Base-by-base conservation (phyloP, 106 monocot species). In the Iris macrosiphon region DNA sequence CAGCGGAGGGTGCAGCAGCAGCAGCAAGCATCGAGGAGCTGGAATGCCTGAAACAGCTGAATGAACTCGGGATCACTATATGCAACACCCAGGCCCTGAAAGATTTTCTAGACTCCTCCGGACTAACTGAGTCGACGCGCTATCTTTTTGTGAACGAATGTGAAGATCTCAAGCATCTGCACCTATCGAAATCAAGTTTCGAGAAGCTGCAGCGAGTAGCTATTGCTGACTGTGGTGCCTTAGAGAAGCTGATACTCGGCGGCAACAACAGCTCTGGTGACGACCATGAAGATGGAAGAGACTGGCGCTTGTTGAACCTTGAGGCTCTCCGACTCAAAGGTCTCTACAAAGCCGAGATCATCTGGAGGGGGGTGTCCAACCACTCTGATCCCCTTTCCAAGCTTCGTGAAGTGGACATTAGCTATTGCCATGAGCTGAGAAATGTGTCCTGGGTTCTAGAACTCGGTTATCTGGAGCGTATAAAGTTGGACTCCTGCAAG, bases 381-480 rank as follows among this genome's bases (percentile, higher is more conserved):
- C 15, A 26, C 17, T 50, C 52, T 22, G 22, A 42, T 16, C 30
- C 47, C 29, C 48, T 61, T 18, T 37, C 26, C 14, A 7, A 11
- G 7, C 4, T 70, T 3, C 50, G 70, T 15, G 40, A 70, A 24
- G 15, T 70, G 27, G 31, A 33, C 32, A 70, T 70, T 26, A 30
- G 45, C 34, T 42, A 23, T 19, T 70, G 70, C 70, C 70, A 40
- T 20, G 39, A 38, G 4, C 31, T 78, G 42, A 27, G 40, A 7
- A 23, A 78, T 24, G 22, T 78, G n/a, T 28, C 45, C 7, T 67
- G 71, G 65, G 58, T 78, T 9, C 40, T 37, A 15, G 21, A 49
- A n/a, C 65, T 77, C 12, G 22, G 41, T 13, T 20, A 10, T 16
- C 43, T 78, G 18, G 61, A 40, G 29, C 26, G 9, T 20, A 24